A percentile compares a stretch with the other conserved stretches of the same genome.
phyloP scores from a whole-genome alignment of 345 rosid species.

The Chamaenerion angustifolium region DNA sequence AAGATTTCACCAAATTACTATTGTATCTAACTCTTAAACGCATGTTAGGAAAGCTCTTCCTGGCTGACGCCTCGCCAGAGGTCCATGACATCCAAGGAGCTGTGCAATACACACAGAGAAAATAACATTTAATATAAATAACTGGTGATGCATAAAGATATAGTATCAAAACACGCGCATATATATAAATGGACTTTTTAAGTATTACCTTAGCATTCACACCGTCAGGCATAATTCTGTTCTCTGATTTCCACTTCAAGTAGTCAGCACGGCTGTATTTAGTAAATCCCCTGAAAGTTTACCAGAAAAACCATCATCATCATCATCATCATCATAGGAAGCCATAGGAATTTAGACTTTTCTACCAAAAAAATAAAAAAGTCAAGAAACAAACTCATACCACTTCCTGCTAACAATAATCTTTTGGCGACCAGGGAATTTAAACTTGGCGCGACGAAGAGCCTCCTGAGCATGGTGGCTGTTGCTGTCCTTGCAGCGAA shows the following conservation, averaged over 20 bases:
- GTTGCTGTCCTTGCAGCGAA: constrained; percentile 15
- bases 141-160: too few relatives aligned
- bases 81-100: constrained; percentile 20
- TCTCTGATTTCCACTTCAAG: constrained; percentile 29
- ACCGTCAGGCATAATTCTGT: constrained; percentile 33
- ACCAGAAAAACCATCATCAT: neutral
- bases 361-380: neutral
- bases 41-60: constrained; percentile 10
- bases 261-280: constrained; percentile 41
- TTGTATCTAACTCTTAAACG: too few relatives aligned
- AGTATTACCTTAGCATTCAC: constrained; percentile 40
- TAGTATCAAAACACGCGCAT: too few relatives aligned
- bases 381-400: constrained; percentile 11
- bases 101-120: neutral
- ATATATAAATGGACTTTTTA: neutral
- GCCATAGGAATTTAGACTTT: too few relatives aligned
- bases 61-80: constrained; percentile 12
- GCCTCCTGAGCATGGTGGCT: constrained; percentile 12
- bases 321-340: neutral
- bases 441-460: constrained; percentile 15
- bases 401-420: constrained; percentile 19
- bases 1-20: too few relatives aligned
- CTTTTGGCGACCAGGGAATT: constrained; percentile 19
- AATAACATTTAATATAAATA: too few relatives aligned
- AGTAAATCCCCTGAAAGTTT: constrained; percentile 34